Percentiles rank a stretch among this genome's conserved stretches.
Conservation (phyloP, 306 rosid species). For the Carpinus fangiana region DNA sequence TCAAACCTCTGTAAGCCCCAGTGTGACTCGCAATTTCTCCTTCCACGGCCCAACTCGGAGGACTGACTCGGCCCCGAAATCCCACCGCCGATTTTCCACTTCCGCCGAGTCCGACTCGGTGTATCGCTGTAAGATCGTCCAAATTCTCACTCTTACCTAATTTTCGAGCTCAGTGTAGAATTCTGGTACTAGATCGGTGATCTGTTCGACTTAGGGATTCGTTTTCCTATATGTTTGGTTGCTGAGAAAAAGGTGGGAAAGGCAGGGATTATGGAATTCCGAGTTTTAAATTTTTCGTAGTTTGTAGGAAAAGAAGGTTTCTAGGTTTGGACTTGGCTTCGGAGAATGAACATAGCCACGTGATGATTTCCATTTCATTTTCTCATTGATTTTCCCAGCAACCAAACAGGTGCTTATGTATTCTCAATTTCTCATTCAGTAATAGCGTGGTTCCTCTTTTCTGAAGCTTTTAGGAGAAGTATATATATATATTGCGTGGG, state of each 20-base stretch:
- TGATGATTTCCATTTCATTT: neutral
- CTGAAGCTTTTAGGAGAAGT: neutral
- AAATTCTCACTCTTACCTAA: neutral
- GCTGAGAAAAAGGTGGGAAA: neutral
- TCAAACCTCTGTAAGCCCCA: conserved; percentile 28
- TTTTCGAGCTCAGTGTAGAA: conserved; percentile 1
- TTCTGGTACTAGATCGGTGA: neutral
- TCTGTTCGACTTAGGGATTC: conserved; percentile 14
- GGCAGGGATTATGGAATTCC: neutral
- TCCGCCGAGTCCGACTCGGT: conserved; percentile 26
- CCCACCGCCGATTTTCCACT: conserved; percentile 19
- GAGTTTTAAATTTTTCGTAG: neutral
- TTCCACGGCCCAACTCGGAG: conserved; percentile 23
- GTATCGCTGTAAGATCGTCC: conserved; percentile 31
- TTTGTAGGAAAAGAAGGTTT: neutral
- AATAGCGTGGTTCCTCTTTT: neutral
- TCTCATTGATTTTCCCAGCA: neutral
- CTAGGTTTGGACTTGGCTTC: neutral
- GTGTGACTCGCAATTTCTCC: conserved; percentile 32
- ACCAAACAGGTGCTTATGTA: neutral
- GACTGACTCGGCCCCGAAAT: conserved; percentile 23
- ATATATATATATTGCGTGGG: neutral
- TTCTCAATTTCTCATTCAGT: neutral
- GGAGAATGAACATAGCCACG: neutral
- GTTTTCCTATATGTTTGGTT: conserved; percentile 4